Evolutionary conservation across 78 protist species (phyloP), one percentile per base, ranked within the genome.

Genomic region (Dictyostelium intermedium): DNA sequence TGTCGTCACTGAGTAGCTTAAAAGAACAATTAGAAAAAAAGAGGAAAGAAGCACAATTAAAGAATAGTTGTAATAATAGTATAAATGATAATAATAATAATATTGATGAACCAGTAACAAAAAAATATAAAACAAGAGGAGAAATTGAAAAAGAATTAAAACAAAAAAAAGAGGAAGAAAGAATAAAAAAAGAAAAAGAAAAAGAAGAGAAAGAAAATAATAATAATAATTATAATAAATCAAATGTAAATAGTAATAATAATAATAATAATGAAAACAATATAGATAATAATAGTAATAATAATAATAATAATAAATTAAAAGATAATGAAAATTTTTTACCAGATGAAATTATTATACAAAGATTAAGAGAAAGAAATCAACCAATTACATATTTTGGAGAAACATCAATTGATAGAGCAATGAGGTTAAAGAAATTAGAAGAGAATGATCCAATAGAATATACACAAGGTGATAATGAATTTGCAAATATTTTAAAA

Each of bases 331-430:
- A 27, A 89, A 72, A 73, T 43, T 89, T 89, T 50, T 89, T 89
- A 80, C 94, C 94, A 63, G 83, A 81, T 32, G 14, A 66, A 6
- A 16, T 76, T 30, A 87, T 93, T 0, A 85, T 93, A 20, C 74
- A 60, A 78, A 85, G 85, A 82, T 83, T 93, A 39, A 85, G 96
- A 76, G 79, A 35, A 72, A 81, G 96, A 83, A 73, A 79, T 34
- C 96, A 93, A 50, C 96, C 96, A 25, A 93, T 93, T 32, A 93
- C 96, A 3, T 87, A 82, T 63, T 93, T 93, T 39, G 96, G 92
- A 30, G 96, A 93, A 43, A 82, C 85, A 20, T 78, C 87, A 27
- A 45, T 73, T 8, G 72, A 8, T 14, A 47, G 96, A 56, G 87
- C 87, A 10, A 82, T 56, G 25, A 69, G 96, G 72, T 72, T 93